These are phyloP conservation scores for Spathaspora sp. DNA, from an alignment of 1,139 yeast species.

Conservation along the genomic window DNA sequence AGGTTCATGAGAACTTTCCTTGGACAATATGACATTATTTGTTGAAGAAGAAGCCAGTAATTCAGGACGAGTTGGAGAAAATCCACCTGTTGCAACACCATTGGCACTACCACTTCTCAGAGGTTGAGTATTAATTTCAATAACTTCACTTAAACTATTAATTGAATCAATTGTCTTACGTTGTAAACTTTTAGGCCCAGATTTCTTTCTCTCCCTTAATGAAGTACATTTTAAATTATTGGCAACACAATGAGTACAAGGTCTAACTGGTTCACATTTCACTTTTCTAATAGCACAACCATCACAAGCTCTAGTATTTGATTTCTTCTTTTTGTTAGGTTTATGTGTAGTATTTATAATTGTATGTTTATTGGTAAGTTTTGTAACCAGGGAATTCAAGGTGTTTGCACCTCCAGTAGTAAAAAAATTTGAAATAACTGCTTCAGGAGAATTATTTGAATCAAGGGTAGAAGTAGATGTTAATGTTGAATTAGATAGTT, in stretches of 20 bases:
- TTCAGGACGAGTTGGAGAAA: conserved; percentile 1
- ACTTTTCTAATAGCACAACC: conserved; percentile 47
- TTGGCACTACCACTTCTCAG: conserved; percentile 5
- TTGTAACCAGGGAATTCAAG: conserved; percentile 8
- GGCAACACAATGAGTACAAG: conserved; percentile 40
- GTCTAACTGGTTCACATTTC: conserved; percentile 39
- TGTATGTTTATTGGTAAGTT: conserved; percentile 15
- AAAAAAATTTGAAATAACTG: conserved; percentile 6
- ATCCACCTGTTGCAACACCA: background rate
- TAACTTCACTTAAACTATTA: conserved; percentile 22
- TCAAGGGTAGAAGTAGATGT: conserved; percentile 1
- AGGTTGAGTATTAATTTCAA: conserved; percentile 10
- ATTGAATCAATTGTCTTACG: conserved; percentile 39
- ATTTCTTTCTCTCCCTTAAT: conserved; percentile 37
- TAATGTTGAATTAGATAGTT: background rate
- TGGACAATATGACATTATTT: conserved; percentile 7
- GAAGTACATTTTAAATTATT: conserved; percentile 39
- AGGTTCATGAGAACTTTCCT: conserved; percentile 9
- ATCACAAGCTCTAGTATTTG: conserved; percentile 39
- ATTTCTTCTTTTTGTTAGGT: conserved; percentile 21
- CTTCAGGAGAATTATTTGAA: conserved; percentile 5
- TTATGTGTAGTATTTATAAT: conserved; percentile 6
- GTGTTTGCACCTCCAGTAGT: conserved; percentile 6
- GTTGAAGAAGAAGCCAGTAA: conserved; percentile 6
- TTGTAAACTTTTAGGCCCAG: conserved; percentile 44